phyloP scores from a whole-genome alignment of 2,329 filamentous ascomycete genomes.

The Pseudocercospora pini-densiflorae region DNA sequence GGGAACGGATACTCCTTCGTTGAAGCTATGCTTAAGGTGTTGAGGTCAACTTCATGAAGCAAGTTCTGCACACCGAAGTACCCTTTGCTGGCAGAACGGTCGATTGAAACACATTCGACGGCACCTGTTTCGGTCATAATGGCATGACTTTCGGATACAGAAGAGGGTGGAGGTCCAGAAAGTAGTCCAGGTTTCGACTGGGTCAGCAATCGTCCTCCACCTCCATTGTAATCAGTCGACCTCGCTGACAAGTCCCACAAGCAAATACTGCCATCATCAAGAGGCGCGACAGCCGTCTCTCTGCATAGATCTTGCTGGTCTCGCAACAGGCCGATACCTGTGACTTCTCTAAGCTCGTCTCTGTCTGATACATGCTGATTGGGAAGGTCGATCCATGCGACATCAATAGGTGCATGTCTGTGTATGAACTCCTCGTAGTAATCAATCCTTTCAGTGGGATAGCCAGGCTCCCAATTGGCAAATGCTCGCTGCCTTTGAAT shows the following conservation, averaged over 20 bases:
- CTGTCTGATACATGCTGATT: constrained; percentile 44
- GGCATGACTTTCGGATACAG: constrained; percentile 51
- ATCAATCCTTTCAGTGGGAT: constrained; percentile 70
- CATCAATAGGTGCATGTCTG: constrained; percentile 71
- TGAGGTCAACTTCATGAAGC: constrained; percentile 81
- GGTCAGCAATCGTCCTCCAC: constrained; percentile 64
- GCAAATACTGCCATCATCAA: constrained; percentile 87
- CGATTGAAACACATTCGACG: constrained; percentile 82
- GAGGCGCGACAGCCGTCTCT: constrained; percentile 70
- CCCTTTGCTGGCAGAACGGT: constrained; percentile 68
- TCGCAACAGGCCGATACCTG: constrained; percentile 71
- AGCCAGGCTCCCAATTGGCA: constrained; percentile 83
- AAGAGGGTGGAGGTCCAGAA: constrained; percentile 57
- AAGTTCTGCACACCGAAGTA: constrained; percentile 80
- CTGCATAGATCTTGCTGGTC: constrained; percentile 58
- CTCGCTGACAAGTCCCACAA: constrained; percentile 68
- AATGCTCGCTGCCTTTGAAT: constrained; percentile 57
- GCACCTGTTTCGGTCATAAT: constrained; percentile 73
- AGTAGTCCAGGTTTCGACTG: constrained; percentile 71
- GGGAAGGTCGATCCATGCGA: constrained; percentile 77
- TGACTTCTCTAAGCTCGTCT: constrained; percentile 64
- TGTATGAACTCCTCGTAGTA: constrained; percentile 94
- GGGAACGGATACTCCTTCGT: constrained; percentile 77
- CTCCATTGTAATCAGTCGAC: constrained; percentile 24
- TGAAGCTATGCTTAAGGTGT: constrained; percentile 70